phyloP scores from a whole-genome alignment of 2,329 filamentous ascomycete genomes.

The Pyrenochaeta sp. region DNA sequence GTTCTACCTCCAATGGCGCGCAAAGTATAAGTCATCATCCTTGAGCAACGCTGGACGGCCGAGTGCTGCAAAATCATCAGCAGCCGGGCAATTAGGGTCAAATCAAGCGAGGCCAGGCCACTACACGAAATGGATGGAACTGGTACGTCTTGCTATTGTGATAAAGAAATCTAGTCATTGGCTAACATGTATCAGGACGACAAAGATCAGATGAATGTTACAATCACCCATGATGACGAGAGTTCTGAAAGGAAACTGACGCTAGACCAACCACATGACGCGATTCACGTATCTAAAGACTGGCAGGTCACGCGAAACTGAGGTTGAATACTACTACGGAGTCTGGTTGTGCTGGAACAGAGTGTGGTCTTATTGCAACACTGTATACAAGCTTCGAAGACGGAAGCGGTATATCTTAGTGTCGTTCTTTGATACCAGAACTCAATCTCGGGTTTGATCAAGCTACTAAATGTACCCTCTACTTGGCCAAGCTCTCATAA shows the following conservation, averaged over 20 bases:
- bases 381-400: no score
- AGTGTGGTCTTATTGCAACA: no score
- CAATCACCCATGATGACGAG: conserved; percentile 26
- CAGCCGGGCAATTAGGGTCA: conserved; percentile 10
- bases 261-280: conserved; percentile 13
- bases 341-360: no score
- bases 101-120: conserved; percentile 13
- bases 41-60: conserved; percentile 6
- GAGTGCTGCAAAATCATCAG: conserved; percentile 13
- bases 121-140: conserved; percentile 32
- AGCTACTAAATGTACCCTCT: no score
- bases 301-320: conserved; percentile 20
- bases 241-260: conserved; percentile 31
- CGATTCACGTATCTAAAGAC: conserved; percentile 27
- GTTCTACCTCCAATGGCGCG: conserved; percentile 28
- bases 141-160: conserved; percentile 15
- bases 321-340: neutral
- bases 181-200: conserved; percentile 21
- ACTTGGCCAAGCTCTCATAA: no score
- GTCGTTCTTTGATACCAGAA: no score
- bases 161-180: no score
- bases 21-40: conserved; percentile 24
- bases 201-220: conserved; percentile 22
- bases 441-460: no score
- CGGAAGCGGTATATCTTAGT: no score